These are phyloP conservation scores for Pyrenophora tritici-repentis DNA, from an alignment of 2,329 filamentous ascomycete genomes.

Conservation along the genomic window DNA sequence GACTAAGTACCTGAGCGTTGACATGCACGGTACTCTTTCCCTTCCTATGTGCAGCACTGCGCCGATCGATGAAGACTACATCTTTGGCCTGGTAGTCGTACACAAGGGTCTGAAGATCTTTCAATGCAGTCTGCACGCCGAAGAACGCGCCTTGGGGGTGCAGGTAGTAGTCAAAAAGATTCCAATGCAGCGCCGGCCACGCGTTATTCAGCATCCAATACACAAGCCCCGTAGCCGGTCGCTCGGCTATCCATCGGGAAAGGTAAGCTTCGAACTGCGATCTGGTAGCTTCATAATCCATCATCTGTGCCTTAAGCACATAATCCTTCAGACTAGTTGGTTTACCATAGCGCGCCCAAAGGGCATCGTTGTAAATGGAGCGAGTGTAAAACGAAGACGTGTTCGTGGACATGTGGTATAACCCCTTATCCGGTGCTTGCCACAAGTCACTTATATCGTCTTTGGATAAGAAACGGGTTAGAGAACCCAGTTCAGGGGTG, in stretches of 20 bases:
- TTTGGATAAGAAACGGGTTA: constrained; percentile 59
- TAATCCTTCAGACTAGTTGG: constrained; percentile 62
- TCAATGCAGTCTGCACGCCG: constrained; percentile 58
- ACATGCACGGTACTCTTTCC: constrained; percentile 51
- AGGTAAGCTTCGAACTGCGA: constrained; percentile 64
- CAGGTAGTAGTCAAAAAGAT: constrained; percentile 67
- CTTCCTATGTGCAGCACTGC: constrained; percentile 37
- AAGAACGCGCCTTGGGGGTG: constrained; percentile 64
- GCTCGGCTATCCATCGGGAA: constrained; percentile 55
- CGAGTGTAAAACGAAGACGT: constrained; percentile 62
- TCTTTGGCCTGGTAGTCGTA: constrained; percentile 57
- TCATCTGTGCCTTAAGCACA: constrained; percentile 63
- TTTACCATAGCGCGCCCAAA: constrained; percentile 58
- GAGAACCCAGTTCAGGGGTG: constrained; percentile 61
- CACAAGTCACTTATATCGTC: constrained; percentile 62
- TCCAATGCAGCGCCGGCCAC: constrained; percentile 70
- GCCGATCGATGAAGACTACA: constrained; percentile 62
- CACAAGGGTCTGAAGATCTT: constrained; percentile 57
- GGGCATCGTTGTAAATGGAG: constrained; percentile 62
- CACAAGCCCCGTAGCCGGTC: constrained; percentile 64
- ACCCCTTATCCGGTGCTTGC: constrained; percentile 57
- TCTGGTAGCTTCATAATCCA: constrained; percentile 67
- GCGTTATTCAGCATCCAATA: constrained; percentile 73
- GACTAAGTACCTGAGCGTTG: constrained; percentile 51
- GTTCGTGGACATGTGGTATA: constrained; percentile 65